These are phyloP conservation scores for Ceratocystis colombiana DNA, from an alignment of 2,329 filamentous ascomycete genomes.

Conservation along the genomic window DNA sequence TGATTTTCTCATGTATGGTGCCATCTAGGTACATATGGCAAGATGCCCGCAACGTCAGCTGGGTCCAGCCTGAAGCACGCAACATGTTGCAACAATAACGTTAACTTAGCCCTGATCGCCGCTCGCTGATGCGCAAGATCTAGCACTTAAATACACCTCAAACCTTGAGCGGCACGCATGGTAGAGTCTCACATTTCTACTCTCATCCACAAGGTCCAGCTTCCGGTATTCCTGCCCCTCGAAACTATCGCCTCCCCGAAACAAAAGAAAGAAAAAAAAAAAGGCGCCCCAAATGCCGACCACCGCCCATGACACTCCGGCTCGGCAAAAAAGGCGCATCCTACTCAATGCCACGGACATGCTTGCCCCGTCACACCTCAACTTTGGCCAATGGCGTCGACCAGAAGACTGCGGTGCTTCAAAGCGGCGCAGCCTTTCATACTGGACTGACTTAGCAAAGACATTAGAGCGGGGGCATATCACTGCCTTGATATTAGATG, in stretches of 20 bases:
- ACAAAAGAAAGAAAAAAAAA: not conserved
- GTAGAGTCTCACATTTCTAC: not conserved
- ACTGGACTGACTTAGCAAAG: slow-evolving; percentile 56
- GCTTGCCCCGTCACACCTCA: slow-evolving; percentile 54
- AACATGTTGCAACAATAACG: slow-evolving; percentile 15
- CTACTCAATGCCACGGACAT: slow-evolving; percentile 57
- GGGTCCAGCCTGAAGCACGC: not conserved
- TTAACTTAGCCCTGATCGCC: not conserved
- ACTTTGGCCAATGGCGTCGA: slow-evolving; percentile 57
- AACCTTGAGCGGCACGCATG: not conserved
- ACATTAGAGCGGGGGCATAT: slow-evolving; percentile 52
- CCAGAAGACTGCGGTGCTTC: slow-evolving; percentile 50
- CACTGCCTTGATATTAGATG: slow-evolving; percentile 55
- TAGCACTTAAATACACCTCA: not conserved
- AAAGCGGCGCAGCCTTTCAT: slow-evolving; percentile 46
- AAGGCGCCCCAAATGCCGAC: not conserved
- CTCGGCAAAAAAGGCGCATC: slow-evolving; percentile 32
- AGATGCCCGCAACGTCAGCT: not conserved
- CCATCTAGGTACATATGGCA: not conserved
- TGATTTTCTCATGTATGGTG: not conserved
- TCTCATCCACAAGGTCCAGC: not conserved
- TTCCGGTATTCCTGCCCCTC: not conserved
- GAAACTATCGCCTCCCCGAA: not conserved
- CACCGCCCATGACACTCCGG: slow-evolving; percentile 1
- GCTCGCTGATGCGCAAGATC: not conserved